These are phyloP conservation scores for Blastobotrys buckinghamii DNA, from an alignment of 1,139 yeast species.

Conservation along the genomic window DNA sequence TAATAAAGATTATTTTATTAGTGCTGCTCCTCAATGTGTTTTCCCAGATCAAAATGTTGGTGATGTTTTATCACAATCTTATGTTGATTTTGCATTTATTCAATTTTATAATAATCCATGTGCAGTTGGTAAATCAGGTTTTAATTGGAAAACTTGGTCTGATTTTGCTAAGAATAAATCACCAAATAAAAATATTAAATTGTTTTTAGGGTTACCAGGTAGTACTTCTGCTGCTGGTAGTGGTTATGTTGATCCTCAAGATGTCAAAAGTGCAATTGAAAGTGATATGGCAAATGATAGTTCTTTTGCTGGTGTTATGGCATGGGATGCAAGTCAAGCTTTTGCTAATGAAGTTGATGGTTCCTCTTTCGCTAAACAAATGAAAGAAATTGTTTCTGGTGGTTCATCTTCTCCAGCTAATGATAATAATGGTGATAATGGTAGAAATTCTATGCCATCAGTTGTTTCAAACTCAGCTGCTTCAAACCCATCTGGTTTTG, in stretches of 20 bases:
- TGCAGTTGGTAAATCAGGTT: slow-evolving; percentile 37
- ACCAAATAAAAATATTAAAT: slow-evolving; percentile 50
- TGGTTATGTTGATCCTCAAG: slow-evolving; percentile 45
- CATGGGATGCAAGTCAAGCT: slow-evolving; percentile 92
- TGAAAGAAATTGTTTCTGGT: slow-evolving; percentile 37
- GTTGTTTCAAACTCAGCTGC: slow-evolving; percentile 16
- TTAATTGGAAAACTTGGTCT: slow-evolving; percentile 87
- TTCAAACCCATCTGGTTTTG: slow-evolving; percentile 16
- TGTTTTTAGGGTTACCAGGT: slow-evolving; percentile 73
- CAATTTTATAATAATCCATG: slow-evolving; percentile 95
- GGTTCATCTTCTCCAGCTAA: slow-evolving; percentile 11
- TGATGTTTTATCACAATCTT: slow-evolving; percentile 51
- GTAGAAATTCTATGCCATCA: slow-evolving; percentile 5
- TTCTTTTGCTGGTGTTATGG: slow-evolving; percentile 75
- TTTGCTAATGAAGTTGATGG: slow-evolving; percentile 47
- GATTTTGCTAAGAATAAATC: slow-evolving; percentile 56
- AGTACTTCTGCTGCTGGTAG: slow-evolving; percentile 59
- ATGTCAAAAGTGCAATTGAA: slow-evolving; percentile 23
- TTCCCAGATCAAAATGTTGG: slow-evolving; percentile 87
- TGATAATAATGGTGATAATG: not conserved
- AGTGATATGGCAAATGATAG: slow-evolving; percentile 35
- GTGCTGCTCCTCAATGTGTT: slow-evolving; percentile 96
- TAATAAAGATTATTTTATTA: slow-evolving; percentile 53
- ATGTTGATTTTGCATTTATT: slow-evolving; percentile 79
- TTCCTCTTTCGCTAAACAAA: slow-evolving; percentile 38